Evolutionary conservation across 176 grass and related monocot genomes (phyloP).

Genomic region (Neostapfia colusana): DNA sequence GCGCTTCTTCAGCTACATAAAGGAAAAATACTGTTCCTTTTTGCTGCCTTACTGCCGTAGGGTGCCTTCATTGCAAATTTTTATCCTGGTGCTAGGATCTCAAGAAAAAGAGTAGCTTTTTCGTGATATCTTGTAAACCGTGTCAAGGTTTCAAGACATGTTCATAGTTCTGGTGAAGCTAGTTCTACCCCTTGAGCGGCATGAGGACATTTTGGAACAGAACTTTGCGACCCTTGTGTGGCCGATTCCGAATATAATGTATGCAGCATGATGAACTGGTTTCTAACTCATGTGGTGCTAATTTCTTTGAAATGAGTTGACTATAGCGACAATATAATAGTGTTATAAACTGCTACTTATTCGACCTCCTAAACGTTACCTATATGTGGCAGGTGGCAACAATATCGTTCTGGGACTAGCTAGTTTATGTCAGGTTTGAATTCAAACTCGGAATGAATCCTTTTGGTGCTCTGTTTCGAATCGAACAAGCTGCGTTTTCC

Average conservation of each 20-base stretch:
- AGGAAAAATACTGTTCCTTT: constrained; percentile 50
- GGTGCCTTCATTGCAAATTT: constrained; percentile 19
- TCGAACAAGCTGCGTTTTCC: not conserved
- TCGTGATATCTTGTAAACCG: constrained; percentile 40
- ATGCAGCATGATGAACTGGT: constrained; percentile 4
- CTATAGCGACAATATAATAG: not conserved
- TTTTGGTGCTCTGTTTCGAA: not conserved
- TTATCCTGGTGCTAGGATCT: constrained; percentile 32
- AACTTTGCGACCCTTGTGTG: constrained; percentile 12
- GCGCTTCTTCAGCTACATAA: constrained; percentile 52
- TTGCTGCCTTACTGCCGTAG: constrained; percentile 30
- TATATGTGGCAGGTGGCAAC: not conserved
- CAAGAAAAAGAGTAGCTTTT: constrained; percentile 51
- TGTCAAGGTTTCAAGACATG: constrained; percentile 30
- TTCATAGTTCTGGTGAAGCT: constrained; percentile 50
- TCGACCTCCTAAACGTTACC: not conserved
- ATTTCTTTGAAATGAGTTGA: not conserved
- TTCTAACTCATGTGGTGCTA: not conserved
- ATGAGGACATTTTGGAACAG: constrained; percentile 37
- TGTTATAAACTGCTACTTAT: not conserved
- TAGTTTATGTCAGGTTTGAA: not conserved
- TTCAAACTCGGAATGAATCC: not conserved
- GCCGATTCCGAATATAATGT: constrained; percentile 23
- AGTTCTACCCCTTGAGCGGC: constrained; percentile 29
- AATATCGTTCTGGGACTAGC: not conserved